Base-by-base conservation (phyloP, 2,329 filamentous ascomycete genomes). In the Talaromyces verruculosus region DNA sequence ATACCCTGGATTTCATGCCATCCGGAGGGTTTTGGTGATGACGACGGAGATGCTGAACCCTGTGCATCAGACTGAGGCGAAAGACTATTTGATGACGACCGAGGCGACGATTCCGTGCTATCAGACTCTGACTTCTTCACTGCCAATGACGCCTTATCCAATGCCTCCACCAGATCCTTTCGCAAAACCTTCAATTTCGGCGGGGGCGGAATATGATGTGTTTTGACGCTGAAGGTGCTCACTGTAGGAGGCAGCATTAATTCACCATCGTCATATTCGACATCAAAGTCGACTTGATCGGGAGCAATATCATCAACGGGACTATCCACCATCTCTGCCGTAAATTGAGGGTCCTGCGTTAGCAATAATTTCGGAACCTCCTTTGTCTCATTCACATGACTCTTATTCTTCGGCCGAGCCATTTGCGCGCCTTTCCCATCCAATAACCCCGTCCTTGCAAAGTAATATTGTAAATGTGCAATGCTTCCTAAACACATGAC, bases 401-500 rank as follows among this genome's bases (percentile, higher is more conserved):
- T 60, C 57, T 60, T 83, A 70, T 88, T 85, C 73, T 86, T 89
- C 76, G 89, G 90, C 72, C 90, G 90, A 25, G 91, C 89, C 67
- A 96, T 81, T 76, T 96, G 91, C 63, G 88, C 95, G 41, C 93
- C 94, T 76, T 97, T 97, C 65, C 94, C 93, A 74, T 99, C 95
- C 61, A 99, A 81, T 69, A 99, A 81, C 5, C 95, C 95, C 0
- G 95, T 99, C 67, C 95, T 86, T 41, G 95, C 94, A 81, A 99
- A 99, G 80, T 98, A 99, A 80, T 98, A 97, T 79, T 99, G 95
- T 74, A 99, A 83, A 81, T 99, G 95, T 65, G 93, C 92, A 72
- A 99, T 99, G 78, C 93, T 97, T 64, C 95, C 95, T 68, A 99
- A 81, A 74, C 92, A 97, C 87, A 98, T 90, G 70, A 99, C 95